Percentiles rank a stretch among this genome's conserved stretches.
Evolutionary conservation across 768 basidiomycete genomes (phyloP).

Genomic region (Erythrobasidium yunnanense): DNA sequence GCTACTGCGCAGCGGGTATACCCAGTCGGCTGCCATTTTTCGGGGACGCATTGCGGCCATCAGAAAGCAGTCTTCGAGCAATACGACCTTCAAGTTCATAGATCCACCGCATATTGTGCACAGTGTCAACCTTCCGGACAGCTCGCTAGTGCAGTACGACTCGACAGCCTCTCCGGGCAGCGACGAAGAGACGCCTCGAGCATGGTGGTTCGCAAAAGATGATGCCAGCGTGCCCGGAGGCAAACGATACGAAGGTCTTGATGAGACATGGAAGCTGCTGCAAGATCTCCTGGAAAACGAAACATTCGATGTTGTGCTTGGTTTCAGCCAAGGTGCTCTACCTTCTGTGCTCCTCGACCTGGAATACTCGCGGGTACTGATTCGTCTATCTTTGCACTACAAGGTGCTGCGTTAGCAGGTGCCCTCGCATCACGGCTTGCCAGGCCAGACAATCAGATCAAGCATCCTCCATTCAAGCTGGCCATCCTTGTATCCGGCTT

Average conservation of each 20-base stretch:
- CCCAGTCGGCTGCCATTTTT: constrained; percentile 24
- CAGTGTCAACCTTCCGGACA: constrained; percentile 12
- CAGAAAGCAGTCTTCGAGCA: constrained; percentile 5
- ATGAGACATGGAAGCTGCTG: constrained; percentile 17
- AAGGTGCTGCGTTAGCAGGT: constrained; percentile 18
- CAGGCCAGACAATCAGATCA: neutral
- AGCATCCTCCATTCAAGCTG: constrained; percentile 22
- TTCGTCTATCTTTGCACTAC: neutral
- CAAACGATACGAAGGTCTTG: constrained; percentile 11
- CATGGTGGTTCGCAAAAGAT: constrained; percentile 25
- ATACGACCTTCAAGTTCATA: neutral
- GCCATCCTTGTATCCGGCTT: constrained; percentile 26
- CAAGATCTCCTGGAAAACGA: constrained; percentile 16
- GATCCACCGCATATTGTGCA: constrained; percentile 24
- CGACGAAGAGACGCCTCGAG: constrained; percentile 12
- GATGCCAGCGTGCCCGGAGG: neutral
- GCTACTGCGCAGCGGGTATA: constrained; percentile 16
- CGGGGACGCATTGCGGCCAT: constrained; percentile 13
- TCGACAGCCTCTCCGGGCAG: neutral
- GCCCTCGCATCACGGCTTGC: constrained; percentile 9
- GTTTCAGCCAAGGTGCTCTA: constrained; percentile 9
- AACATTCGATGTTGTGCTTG: constrained; percentile 21
- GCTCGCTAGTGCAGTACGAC: constrained; percentile 23
- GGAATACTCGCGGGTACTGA: neutral
- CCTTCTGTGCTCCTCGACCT: neutral